phyloP scores from a whole-genome alignment of 108 stramenopile genomes.

The Aurantiochytrium sp. region DNA sequence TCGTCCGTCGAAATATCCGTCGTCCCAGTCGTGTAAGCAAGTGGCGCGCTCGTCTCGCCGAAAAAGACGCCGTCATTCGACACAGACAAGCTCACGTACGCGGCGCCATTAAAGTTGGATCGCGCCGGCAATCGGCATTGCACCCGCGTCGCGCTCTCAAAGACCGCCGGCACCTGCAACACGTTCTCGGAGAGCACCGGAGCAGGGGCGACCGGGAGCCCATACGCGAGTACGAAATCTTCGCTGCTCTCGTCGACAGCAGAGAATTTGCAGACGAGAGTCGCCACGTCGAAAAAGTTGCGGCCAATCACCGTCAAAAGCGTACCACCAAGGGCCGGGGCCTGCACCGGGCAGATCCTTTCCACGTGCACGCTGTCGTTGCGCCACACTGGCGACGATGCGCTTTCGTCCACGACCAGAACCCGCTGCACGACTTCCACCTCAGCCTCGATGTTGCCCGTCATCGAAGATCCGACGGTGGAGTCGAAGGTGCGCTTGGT shows the following conservation, averaged over 20 bases:
- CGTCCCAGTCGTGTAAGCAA: background rate
- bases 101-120: background rate
- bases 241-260: background rate
- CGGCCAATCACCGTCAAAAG: constrained; percentile 65
- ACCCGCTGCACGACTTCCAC: constrained; percentile 62
- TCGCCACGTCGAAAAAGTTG: constrained; percentile 59
- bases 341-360: constrained; percentile 65
- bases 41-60: background rate
- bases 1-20: background rate
- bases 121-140: constrained; percentile 50
- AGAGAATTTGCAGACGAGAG: constrained; percentile 59
- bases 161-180: constrained; percentile 45
- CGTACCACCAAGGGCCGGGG: constrained; percentile 32
- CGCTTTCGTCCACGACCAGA: constrained; percentile 56
- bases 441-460: constrained; percentile 53
- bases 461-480: constrained; percentile 21
- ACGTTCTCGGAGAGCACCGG: background rate
- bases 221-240: background rate
- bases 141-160: constrained; percentile 59
- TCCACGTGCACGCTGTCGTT: constrained; percentile 74
- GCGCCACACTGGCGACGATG: constrained; percentile 47
- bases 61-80: background rate
- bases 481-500: background rate
- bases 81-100: background rate
- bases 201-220: background rate